These are phyloP conservation scores for Fomitopsis pulvina DNA, from an alignment of 768 basidiomycete species.

Conservation along the genomic window DNA sequence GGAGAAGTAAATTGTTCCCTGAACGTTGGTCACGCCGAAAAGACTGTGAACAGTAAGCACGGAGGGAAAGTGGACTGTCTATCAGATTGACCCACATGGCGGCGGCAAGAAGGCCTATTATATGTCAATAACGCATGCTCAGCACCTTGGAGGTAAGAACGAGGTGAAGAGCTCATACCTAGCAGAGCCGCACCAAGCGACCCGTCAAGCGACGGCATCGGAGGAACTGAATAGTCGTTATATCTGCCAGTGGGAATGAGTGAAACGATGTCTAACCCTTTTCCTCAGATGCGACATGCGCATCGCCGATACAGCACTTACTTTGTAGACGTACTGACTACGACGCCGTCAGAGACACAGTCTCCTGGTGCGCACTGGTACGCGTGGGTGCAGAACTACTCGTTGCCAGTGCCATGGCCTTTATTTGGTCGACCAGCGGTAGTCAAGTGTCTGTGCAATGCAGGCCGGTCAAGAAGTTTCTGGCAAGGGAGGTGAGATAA, in stretches of 20 bases:
- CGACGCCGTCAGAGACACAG: too few relatives aligned
- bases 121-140: background rate
- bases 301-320: too few relatives aligned
- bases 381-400: too few relatives aligned
- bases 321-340: too few relatives aligned
- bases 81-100: background rate
- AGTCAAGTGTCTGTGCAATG: too few relatives aligned
- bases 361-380: too few relatives aligned
- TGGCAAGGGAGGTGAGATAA: too few relatives aligned
- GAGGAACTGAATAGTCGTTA: background rate
- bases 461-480: too few relatives aligned
- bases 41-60: constrained; percentile 7
- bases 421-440: too few relatives aligned
- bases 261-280: background rate
- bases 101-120: background rate
- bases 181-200: background rate
- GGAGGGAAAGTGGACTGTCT: background rate
- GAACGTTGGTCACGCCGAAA: constrained; percentile 16
- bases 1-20: constrained; percentile 14
- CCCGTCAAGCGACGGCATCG: background rate
- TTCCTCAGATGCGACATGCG: too few relatives aligned
- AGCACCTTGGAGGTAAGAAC: background rate
- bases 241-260: background rate
- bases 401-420: too few relatives aligned
- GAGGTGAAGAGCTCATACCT: background rate